Percentiles rank a stretch among this genome's conserved stretches.
phyloP scores from a whole-genome alignment of 352 stramenopile species.

The Phytophthora aleatoria region DNA sequence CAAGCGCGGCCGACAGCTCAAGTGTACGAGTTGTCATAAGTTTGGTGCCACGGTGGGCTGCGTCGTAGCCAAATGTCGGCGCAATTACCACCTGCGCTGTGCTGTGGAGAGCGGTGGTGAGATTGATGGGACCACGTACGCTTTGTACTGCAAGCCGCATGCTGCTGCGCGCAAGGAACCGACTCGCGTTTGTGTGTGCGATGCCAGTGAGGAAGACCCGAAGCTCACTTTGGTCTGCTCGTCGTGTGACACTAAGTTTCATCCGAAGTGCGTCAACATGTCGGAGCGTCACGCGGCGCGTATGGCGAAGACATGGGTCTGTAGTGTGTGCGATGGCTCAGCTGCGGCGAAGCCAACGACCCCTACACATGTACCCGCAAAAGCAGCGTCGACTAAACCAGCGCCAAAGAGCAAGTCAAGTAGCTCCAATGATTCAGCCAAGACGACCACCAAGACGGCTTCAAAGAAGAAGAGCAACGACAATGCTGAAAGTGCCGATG shows the following conservation, averaged over 20 bases:
- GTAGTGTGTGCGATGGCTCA: constrained; percentile 35
- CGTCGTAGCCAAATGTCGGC: constrained; percentile 74
- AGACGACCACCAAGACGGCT: constrained; percentile 9
- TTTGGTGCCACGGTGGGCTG: constrained; percentile 78
- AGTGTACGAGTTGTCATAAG: constrained; percentile 71
- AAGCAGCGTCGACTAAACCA: constrained; percentile 21
- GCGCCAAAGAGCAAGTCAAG: constrained; percentile 14
- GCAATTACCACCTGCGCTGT: constrained; percentile 83
- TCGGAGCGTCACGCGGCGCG: constrained; percentile 65
- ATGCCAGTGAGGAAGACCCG: constrained; percentile 47
- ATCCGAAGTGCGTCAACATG: constrained; percentile 85
- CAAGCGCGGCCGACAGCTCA: constrained; percentile 78
- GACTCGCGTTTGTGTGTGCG: constrained; percentile 48
- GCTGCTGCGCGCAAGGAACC: constrained; percentile 45
- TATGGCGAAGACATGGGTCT: constrained; percentile 56
- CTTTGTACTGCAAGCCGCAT: constrained; percentile 75
- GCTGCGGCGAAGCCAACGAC: constrained; percentile 21
- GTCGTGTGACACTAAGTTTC: constrained; percentile 70
- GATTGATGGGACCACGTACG: constrained; percentile 77
- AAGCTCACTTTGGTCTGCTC: constrained; percentile 62
- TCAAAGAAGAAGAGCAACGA: constrained; percentile 20
- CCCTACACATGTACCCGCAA: constrained; percentile 16
- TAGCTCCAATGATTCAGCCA: constrained; percentile 19
- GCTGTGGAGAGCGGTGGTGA: constrained; percentile 72
- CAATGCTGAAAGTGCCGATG: constrained; percentile 17